Evolutionary conservation across 805 yeast species (phyloP), one percentile per base, ranked within the genome.

Genomic region (Geotrichum ghanense): DNA sequence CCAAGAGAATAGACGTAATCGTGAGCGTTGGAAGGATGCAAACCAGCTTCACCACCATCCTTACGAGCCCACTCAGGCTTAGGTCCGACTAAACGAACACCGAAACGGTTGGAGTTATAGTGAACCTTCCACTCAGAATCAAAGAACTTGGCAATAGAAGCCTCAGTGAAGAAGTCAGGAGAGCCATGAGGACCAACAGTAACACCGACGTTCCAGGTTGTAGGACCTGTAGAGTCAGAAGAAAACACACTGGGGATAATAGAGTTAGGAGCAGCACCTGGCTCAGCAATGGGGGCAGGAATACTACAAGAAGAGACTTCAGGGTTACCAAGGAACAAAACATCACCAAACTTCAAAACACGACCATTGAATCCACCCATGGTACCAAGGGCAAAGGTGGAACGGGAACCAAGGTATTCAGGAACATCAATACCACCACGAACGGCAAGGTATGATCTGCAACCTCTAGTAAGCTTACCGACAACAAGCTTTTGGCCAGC

Each of bases 151-250:
- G 72, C 70, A 16, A 87, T 78, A 10, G 85, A 77, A 61, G 84
- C 95, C 9, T 72, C 64, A 46, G 76, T 75, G 72, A 92, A 92
- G 66, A 89, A 87, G 64, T 90, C 98, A 17, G 97, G 97, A 3
- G 96, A 78, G 1, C 97, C 97, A 64, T 90, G 97, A 22, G 98
- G 98, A 46, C 98, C 98, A 63, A 94, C 81, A 9, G 95, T 87
- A 42, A 89, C 96, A 57, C 89, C 95, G 52, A 90, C 89, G 42
- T 69, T 68, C 97, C 97, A 90, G 41, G 69, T 68, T 48, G 71
- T 74, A 10, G 23, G 5, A 12, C 47, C 37, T 26, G 41, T 48
- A 35, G 68, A 63, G 23, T 70, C 61, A 54, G 78, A 75, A 5
- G 16, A 10, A 21, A 20, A 39, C 19, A 24, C 42, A 5, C 62